Evolutionary conservation across 2,329 filamentous ascomycete species (phyloP).

Genomic region (Penicillium glabrum): DNA sequence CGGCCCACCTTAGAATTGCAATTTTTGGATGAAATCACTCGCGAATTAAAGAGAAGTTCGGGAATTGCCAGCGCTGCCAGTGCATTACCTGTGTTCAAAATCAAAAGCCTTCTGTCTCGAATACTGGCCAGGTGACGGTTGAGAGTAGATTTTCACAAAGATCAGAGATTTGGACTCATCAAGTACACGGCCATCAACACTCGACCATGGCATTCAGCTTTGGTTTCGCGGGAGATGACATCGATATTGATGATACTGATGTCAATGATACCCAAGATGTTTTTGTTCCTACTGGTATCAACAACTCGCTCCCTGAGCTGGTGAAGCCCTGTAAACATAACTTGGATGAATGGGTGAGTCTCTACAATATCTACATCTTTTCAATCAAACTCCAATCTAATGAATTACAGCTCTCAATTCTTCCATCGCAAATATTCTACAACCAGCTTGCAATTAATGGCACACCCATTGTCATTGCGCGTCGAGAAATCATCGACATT

Average conservation of each 20-base stretch:
- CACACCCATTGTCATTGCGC: conserved; percentile 44
- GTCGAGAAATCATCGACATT: conserved; percentile 64
- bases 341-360: conserved; percentile 50
- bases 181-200: not conserved
- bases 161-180: not conserved
- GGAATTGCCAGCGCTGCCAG: not conserved
- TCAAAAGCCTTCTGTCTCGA: not conserved
- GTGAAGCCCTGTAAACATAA: conserved; percentile 43
- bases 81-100: not conserved
- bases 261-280: conserved; percentile 18
- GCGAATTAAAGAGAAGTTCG: not conserved
- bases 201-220: conserved; percentile 50
- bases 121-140: not conserved
- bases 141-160: not conserved
- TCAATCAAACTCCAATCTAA: conserved; percentile 3
- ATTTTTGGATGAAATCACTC: not conserved
- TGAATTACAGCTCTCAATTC: conserved; percentile 47
- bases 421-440: conserved; percentile 62
- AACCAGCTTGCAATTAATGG: conserved; percentile 49
- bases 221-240: conserved; percentile 60
- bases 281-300: not conserved
- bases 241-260: conserved; percentile 48
- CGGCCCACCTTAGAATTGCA: not conserved
- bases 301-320: conserved; percentile 26
- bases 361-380: not conserved